Evolutionary conservation across 169 alveolate genomes (phyloP), one percentile per base, ranked within the genome.

Genomic region (Eimeria tenella): DNA sequence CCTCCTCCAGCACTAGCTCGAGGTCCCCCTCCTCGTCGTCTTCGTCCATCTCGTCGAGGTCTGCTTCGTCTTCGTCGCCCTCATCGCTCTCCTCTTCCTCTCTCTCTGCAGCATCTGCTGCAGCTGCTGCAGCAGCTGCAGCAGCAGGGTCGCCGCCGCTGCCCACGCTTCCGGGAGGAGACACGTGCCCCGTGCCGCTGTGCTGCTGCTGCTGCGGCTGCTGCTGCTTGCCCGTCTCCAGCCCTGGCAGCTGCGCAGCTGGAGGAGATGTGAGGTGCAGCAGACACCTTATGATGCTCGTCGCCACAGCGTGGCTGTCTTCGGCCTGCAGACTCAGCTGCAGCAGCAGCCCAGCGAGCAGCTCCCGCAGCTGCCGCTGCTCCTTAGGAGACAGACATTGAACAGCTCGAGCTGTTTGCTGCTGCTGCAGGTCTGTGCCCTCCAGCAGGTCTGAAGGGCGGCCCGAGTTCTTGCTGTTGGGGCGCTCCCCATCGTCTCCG

Each of bases 361-460:
- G 86, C 82, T 86, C 65, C 62, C 83, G 23, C n/a, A 42, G 82
- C 62, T 25, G 53, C 82, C 82, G 65, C 93, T 86, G 82, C 93
- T 65, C 65, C 81, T 63, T 63, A 21, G 77, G 21, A 15, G 49
- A 31, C 79, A 42, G 60, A 5, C 42, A 53, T 7, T 53, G 90
- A 42, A n/a, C 50, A 71, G 17, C 56, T 4, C 74, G 90, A 5
- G n/a, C 71, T 3, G 31, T 25, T 73, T 82, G 90, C 75, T 82
- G 90, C 90, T 19, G 42, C 90, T 82, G 90, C 90, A 10, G 75
- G 11, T 31, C 75, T 5, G 52, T 10, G 3, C 23, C 75, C 13
- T 56, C 62, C 50, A 19, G 53, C 23, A 5, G 19, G 11, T 73
- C 60, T 21, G 52, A 25, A 1, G 53, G 19, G 21, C 74, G 74